Evolutionary conservation across 495 filamentous ascomycete genomes (phyloP).

Genomic region (Tuber melanosporum): DNA sequence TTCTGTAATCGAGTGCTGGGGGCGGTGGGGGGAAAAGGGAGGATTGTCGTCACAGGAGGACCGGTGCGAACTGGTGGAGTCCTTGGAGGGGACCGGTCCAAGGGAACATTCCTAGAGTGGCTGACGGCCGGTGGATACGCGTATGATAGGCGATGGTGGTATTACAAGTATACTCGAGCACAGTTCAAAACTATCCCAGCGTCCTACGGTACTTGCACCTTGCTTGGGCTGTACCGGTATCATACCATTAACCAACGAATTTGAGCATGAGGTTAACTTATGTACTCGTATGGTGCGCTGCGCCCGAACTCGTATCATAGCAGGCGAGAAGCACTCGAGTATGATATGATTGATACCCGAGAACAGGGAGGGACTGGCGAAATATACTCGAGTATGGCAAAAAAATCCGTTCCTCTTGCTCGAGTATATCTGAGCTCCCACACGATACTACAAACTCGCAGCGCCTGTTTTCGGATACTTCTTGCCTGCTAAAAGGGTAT

Average conservation of each 20-base stretch:
- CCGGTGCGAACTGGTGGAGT: background rate
- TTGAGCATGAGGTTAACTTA: background rate
- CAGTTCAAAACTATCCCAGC: background rate
- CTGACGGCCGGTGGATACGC: background rate
- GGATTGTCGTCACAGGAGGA: background rate
- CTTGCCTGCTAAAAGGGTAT: background rate
- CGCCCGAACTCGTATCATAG: too few species aligned
- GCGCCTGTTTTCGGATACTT: background rate
- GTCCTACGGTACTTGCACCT: too few species aligned
- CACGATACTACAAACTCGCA: too few species aligned
- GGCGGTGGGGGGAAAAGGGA: background rate
- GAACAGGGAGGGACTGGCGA: background rate
- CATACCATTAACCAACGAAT: background rate
- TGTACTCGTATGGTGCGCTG: background rate
- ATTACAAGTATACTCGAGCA: too few species aligned
- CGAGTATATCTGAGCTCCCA: too few species aligned
- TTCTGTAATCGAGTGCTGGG: background rate
- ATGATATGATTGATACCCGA: background rate
- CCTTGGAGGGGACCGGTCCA: background rate
- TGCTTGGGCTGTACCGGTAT: background rate
- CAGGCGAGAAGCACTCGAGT: too few species aligned
- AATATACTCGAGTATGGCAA: too few species aligned
- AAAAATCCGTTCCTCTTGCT: too few species aligned
- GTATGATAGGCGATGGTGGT: background rate
- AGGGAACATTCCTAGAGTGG: background rate